Evolutionary conservation across 768 basidiomycete species (phyloP), one percentile per base, ranked within the genome.

Genomic region (Leccinum rimulosum): DNA sequence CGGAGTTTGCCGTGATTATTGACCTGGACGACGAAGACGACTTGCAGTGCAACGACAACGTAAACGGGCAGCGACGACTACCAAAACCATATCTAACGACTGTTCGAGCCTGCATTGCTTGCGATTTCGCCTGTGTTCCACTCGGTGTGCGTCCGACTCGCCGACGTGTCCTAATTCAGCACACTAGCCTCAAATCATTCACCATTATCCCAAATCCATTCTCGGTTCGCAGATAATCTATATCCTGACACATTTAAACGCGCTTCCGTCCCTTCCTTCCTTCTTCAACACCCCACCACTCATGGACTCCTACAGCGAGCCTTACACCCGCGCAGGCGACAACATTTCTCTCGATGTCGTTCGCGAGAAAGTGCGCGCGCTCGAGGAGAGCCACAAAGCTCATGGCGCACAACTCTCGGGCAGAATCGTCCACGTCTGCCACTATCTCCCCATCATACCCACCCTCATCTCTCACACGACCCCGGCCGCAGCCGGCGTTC

Each of bases 361-460:
- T 68, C 85, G 89, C 50, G 80, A 80, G 5, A 85, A 89, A 64
- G 88, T 97, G 56, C 74, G 71, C 36, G 74, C 79, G 9, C 87
- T 95, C 69, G 90, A 96, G 74, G 81, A 81, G 0, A 80, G 88
- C 56, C 89, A 91, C 72, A 77, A 75, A 55, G 81, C 82, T 2
- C 84, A 87, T 58, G 89, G 86, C 47, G 84, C 89, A 56, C 79
- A 84, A 1, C 83, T 97, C 47, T 89, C 88, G 5, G 95, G 95
- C 2, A 84, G 95, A 47, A 90, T 97, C 71, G 83, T 98, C 67
- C 95, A 96, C 66, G 87, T 97, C 62, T 89, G 86, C 76, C 93
- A 95, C 74, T 91, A 94, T 69, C 86, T 95, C 56, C 93, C 93
- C 61, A 80, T 95, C 69, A 77, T 81, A 50, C 84, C 87, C 28